Conservation (phyloP, 2,329 filamentous ascomycete species). For the Achaetomium macrosporum region DNA sequence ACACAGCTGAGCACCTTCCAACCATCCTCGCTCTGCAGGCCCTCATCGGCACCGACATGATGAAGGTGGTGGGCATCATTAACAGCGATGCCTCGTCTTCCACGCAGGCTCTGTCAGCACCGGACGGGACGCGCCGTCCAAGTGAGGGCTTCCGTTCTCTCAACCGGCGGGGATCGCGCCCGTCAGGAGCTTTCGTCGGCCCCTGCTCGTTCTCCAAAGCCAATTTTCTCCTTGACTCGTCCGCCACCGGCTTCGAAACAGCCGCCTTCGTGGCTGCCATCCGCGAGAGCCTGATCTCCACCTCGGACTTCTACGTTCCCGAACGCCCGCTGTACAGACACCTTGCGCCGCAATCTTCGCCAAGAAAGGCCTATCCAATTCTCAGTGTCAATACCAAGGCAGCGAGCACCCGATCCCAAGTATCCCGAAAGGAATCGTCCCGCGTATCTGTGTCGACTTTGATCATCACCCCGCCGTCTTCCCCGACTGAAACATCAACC, state of each 20-base stretch:
- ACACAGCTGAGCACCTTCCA: slow-evolving; percentile 49
- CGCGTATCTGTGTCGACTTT: slow-evolving; percentile 3
- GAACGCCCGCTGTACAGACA: slow-evolving; percentile 26
- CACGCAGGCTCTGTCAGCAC: slow-evolving; percentile 22
- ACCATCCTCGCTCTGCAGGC: slow-evolving; percentile 53
- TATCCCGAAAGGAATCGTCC: background rate
- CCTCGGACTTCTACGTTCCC: slow-evolving; percentile 41
- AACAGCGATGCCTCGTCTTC: slow-evolving; percentile 33
- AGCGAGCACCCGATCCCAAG: background rate
- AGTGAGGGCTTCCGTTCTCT: slow-evolving; percentile 16
- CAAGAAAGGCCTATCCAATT: background rate
- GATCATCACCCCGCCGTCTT: slow-evolving; percentile 13
- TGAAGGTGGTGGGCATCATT: slow-evolving; percentile 55
- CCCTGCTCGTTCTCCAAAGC: slow-evolving; percentile 40
- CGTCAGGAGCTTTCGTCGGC: slow-evolving; percentile 4
- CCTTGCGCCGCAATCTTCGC: background rate
- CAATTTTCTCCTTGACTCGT: slow-evolving; percentile 52
- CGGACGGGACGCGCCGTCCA: slow-evolving; percentile 22
- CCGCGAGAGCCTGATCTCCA: slow-evolving; percentile 43
- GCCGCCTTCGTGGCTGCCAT: slow-evolving; percentile 49
- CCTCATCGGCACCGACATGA: slow-evolving; percentile 48
- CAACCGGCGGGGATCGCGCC: background rate
- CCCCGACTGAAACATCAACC: background rate
- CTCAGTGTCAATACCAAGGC: slow-evolving; percentile 1
- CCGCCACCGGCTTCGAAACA: slow-evolving; percentile 49